Conservation (phyloP, 805 yeast genomes). For the Candida wancherniae region DNA sequence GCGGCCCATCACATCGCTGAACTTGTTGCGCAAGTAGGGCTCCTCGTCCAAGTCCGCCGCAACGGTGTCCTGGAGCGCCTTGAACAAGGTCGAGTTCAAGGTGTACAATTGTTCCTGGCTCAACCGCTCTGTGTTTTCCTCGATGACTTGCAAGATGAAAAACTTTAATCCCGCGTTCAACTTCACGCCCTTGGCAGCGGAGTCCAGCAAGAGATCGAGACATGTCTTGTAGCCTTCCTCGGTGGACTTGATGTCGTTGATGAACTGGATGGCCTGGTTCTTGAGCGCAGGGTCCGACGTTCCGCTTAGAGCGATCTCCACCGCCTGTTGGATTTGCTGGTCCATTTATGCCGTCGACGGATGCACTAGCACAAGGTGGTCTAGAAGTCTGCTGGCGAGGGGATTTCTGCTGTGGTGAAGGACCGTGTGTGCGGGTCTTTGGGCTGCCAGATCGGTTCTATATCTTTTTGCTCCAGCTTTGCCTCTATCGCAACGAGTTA, state of each 20-base stretch:
- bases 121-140: constrained; percentile 46
- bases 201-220: constrained; percentile 39
- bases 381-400: too few relatives aligned
- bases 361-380: background rate
- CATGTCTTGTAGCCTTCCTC: constrained; percentile 54
- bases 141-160: constrained; percentile 67
- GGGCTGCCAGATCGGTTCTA: too few relatives aligned
- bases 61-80: constrained; percentile 31
- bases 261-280: constrained; percentile 46
- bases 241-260: constrained; percentile 49
- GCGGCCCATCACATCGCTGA: constrained; percentile 30
- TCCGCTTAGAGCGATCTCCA: constrained; percentile 73
- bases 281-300: constrained; percentile 52
- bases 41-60: constrained; percentile 21
- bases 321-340: constrained; percentile 82
- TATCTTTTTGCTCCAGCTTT: too few relatives aligned
- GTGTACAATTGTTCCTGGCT: constrained; percentile 40
- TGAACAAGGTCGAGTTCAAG: constrained; percentile 46
- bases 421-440: too few relatives aligned
- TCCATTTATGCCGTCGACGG: constrained; percentile 20
- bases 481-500: too few relatives aligned
- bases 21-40: constrained; percentile 33
- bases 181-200: constrained; percentile 11
- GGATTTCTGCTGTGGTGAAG: too few relatives aligned
- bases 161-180: constrained; percentile 56